Percentiles rank a stretch among this genome's conserved stretches.
phyloP scores from a whole-genome alignment of 2,329 filamentous ascomycete species.

The Sporothrix pallida region DNA sequence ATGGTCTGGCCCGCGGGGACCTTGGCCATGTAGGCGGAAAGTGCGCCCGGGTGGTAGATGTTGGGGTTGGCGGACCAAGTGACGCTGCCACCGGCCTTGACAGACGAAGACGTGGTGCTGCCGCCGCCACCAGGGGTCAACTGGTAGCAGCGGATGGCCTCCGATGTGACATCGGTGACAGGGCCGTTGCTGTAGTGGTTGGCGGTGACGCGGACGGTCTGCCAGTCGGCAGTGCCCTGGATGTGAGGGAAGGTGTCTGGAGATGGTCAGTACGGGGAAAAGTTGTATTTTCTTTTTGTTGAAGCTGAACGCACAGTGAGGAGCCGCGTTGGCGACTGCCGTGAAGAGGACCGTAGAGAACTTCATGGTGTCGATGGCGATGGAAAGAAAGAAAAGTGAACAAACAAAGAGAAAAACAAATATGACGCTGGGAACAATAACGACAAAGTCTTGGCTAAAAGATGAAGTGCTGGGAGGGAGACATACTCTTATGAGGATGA shows the following conservation, averaged over 20 bases:
- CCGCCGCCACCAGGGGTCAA: constrained; percentile 38
- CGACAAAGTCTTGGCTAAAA: neutral
- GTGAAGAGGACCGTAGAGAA: constrained; percentile 32
- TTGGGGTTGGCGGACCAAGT: constrained; percentile 49
- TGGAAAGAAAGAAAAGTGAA: neutral
- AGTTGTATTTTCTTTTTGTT: neutral
- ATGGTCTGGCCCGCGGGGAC: constrained; percentile 46
- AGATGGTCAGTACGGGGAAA: neutral
- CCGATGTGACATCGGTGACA: constrained; percentile 42
- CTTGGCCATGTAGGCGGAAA: constrained; percentile 48
- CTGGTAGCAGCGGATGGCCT: constrained; percentile 44
- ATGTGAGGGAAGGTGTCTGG: constrained; percentile 39
- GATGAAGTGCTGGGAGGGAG: neutral
- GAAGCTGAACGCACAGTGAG: constrained; percentile 35
- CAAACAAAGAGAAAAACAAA: neutral
- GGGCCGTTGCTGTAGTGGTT: constrained; percentile 46
- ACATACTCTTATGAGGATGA: neutral
- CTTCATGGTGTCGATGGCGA: constrained; percentile 30
- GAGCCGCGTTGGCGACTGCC: constrained; percentile 33
- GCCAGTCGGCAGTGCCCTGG: constrained; percentile 42
- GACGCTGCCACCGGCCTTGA: constrained; percentile 48
- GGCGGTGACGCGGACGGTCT: constrained; percentile 45
- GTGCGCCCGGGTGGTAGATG: constrained; percentile 49
- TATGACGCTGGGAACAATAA: constrained; percentile 2
- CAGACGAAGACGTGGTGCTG: constrained; percentile 43